phyloP scores from a whole-genome alignment of 495 filamentous ascomycete genomes.

The Pseudomonodictys pantanalensis region DNA sequence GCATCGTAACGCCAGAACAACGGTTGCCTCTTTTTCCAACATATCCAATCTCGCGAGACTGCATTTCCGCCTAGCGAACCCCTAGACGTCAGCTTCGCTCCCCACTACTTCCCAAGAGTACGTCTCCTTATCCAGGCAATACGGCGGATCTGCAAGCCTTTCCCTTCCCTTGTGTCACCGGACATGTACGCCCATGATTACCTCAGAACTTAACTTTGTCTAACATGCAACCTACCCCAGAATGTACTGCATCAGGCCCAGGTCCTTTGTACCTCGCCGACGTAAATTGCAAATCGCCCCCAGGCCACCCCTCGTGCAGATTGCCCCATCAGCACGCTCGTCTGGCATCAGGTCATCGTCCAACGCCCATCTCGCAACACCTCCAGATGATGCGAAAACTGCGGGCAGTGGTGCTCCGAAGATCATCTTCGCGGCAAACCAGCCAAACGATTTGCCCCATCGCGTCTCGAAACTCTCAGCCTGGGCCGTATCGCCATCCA shows the following conservation, averaged over 20 bases:
- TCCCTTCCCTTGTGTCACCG: constrained; percentile 4
- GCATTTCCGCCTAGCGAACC: not conserved
- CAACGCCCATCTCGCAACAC: constrained; percentile 1
- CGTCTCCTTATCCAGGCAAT: constrained; percentile 14
- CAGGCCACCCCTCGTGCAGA: constrained; percentile 2
- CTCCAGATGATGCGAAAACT: not conserved
- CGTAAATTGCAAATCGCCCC: not conserved
- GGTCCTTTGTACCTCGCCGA: not conserved
- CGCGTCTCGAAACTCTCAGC: constrained; percentile 13
- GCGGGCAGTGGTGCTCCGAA: not conserved
- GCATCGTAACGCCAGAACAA: too few relatives aligned
- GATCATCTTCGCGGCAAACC: constrained; percentile 20
- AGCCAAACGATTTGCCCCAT: constrained; percentile 11
- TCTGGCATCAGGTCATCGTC: not conserved
- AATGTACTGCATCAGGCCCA: not conserved
- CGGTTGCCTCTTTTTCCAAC: too few relatives aligned
- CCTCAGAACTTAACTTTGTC: constrained; percentile 23
- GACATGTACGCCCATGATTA: constrained; percentile 9
- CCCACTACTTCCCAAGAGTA: not conserved
- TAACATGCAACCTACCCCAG: constrained; percentile 20
- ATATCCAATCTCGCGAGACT: too few relatives aligned
- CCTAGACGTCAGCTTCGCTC: not conserved
- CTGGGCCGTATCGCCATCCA: constrained; percentile 18
- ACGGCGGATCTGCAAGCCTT: constrained; percentile 21
- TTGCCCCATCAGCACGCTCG: not conserved